A percentile compares a stretch with the other conserved stretches of the same genome.
Conservation (phyloP, 2,329 filamentous ascomycete genomes). For the Claviceps sp. region DNA sequence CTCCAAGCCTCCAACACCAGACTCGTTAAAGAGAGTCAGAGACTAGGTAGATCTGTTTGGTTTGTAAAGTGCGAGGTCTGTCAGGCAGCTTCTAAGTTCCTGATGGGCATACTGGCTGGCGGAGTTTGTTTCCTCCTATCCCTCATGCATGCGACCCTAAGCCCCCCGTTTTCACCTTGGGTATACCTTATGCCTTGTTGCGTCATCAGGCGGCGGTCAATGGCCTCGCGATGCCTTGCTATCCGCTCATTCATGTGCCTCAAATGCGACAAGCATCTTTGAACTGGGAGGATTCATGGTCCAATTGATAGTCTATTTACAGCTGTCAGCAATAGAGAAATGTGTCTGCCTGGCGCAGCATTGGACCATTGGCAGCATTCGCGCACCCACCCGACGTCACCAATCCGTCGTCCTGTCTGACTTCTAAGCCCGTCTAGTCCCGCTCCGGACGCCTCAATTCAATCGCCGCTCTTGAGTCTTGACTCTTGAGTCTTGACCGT, state of each 20-base stretch:
- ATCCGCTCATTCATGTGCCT: not conserved
- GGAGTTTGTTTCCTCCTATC: not conserved
- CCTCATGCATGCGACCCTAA: not conserved
- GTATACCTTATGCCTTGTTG: not conserved
- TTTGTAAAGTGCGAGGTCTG: too few relatives aligned
- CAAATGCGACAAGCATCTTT: too few relatives aligned
- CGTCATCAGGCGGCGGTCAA: not conserved
- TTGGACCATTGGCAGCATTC: not conserved
- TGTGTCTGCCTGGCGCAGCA: not conserved
- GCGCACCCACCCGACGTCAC: not conserved
- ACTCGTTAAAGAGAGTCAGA: not conserved
- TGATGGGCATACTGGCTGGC: too few relatives aligned
- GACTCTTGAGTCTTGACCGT: not conserved
- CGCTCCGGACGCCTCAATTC: not conserved
- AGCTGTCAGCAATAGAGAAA: too few relatives aligned
- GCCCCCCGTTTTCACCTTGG: not conserved
- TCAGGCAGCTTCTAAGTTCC: too few relatives aligned
- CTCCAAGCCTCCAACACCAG: too few relatives aligned
- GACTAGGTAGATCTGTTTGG: too few relatives aligned
- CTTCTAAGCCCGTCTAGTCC: not conserved
- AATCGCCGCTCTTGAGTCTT: not conserved
- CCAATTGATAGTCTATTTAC: too few relatives aligned
- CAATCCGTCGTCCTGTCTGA: not conserved
- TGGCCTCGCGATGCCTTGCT: not conserved
- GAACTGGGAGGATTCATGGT: too few relatives aligned